Evolutionary conservation across 75 land plant species (phyloP).

Genomic region (Sequoia sempervirens): DNA sequence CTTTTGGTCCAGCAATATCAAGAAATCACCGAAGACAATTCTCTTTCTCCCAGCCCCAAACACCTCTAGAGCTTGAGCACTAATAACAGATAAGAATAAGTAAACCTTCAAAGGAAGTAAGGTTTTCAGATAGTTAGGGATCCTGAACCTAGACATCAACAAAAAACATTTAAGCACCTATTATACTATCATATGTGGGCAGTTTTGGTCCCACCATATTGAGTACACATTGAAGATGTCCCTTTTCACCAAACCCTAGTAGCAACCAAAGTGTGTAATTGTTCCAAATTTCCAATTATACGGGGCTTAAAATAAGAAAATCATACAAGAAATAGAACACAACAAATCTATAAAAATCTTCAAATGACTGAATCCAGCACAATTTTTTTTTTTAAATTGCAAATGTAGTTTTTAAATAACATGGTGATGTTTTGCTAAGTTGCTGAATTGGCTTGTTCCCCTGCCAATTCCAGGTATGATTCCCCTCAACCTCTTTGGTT

Average conservation of each 20-base stretch:
- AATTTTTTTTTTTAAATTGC: too few relatives aligned
- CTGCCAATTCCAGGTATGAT: too few relatives aligned
- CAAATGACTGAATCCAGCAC: too few relatives aligned
- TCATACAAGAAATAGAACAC: background rate
- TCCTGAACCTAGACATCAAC: background rate
- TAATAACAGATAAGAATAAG: background rate
- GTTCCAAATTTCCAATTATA: background rate
- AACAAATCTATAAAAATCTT: too few relatives aligned
- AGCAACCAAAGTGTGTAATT: background rate
- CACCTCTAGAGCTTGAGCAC: background rate
- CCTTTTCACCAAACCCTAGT: background rate
- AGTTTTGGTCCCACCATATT: background rate
- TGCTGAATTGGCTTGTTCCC: too few relatives aligned
- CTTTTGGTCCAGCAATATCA: background rate
- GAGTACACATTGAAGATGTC: background rate
- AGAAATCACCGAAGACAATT: background rate
- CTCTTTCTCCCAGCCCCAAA: background rate
- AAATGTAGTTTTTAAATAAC: too few relatives aligned
- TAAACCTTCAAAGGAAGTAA: background rate
- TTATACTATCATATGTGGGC: background rate
- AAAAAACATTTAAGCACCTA: background rate
- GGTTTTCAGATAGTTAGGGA: background rate
- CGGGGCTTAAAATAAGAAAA: background rate
- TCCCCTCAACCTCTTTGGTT: too few relatives aligned
- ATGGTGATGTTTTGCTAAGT: too few relatives aligned